These are phyloP conservation scores for Orbilia javanica DNA, from an alignment of 2,329 filamentous ascomycete genomes.

Conservation along the genomic window DNA sequence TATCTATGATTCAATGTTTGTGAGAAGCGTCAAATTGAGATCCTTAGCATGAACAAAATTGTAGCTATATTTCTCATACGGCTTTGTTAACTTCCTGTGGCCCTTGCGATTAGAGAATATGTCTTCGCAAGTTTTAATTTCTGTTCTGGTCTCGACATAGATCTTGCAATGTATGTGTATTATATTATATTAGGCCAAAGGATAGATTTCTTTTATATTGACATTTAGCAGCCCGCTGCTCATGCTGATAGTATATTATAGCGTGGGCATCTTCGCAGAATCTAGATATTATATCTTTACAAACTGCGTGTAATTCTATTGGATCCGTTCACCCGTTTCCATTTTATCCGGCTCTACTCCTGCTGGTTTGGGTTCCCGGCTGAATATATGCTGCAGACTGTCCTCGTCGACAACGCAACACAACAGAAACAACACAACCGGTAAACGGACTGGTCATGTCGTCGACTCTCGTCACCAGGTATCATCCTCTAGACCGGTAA, in stretches of 20 bases:
- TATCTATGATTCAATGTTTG: too few species aligned
- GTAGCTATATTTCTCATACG: too few species aligned
- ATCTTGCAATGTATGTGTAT: too few species aligned
- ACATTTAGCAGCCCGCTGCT: background rate
- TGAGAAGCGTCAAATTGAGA: too few species aligned
- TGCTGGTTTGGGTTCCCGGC: too few species aligned
- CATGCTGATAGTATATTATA: background rate
- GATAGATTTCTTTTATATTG: background rate
- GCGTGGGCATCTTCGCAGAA: background rate
- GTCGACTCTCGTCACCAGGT: background rate
- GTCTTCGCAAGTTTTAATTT: too few species aligned
- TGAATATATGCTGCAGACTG: too few species aligned
- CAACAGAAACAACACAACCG: background rate
- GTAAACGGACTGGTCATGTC: background rate
- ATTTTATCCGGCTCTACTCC: background rate
- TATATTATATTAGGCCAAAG: background rate
- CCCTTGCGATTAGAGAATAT: too few species aligned
- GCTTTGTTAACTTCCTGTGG: too few species aligned
- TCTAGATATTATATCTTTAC: background rate
- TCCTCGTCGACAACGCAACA: background rate
- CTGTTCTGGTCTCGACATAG: too few species aligned
- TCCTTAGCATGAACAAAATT: too few species aligned
- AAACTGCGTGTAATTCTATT: background rate
- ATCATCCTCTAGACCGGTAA: slow-evolving; percentile 3
- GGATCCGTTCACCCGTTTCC: too few species aligned